phyloP scores from a whole-genome alignment of 495 filamentous ascomycete species.

The Penicillium ochrochloron region DNA sequence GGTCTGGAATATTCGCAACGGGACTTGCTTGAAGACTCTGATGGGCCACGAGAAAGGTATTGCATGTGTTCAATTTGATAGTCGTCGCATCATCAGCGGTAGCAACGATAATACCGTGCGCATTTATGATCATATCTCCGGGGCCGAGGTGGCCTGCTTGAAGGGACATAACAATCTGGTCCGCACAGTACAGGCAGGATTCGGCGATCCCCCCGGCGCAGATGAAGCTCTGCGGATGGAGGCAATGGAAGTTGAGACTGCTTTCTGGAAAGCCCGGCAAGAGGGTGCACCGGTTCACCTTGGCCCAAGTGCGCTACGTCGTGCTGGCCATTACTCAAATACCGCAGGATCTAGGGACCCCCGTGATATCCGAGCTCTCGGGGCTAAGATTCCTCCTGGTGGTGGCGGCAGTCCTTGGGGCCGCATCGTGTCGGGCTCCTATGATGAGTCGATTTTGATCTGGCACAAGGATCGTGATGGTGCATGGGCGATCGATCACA shows the following conservation, averaged over 20 bases:
- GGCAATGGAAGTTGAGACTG: slow-evolving; percentile 71
- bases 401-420: slow-evolving; percentile 85
- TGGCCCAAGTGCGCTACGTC: slow-evolving; percentile 47
- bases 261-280: slow-evolving; percentile 71
- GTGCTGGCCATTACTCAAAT: slow-evolving; percentile 61
- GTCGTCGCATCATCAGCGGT: slow-evolving; percentile 92
- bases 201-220: slow-evolving; percentile 83
- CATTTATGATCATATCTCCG: slow-evolving; percentile 84
- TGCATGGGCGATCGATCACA: slow-evolving; percentile 74
- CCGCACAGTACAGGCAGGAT: slow-evolving; percentile 90
- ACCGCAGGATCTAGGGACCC: slow-evolving; percentile 73
- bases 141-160: slow-evolving; percentile 86
- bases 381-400: slow-evolving; percentile 83
- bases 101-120: slow-evolving; percentile 95
- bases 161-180: slow-evolving; percentile 82
- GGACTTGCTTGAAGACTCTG: slow-evolving; percentile 73
- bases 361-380: slow-evolving; percentile 74
- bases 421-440: slow-evolving; percentile 91
- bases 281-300: slow-evolving; percentile 57
- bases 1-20: slow-evolving; percentile 87
- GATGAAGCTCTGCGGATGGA: slow-evolving; percentile 71
- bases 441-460: slow-evolving; percentile 92
- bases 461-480: slow-evolving; percentile 87
- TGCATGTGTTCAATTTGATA: slow-evolving; percentile 96
- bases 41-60: slow-evolving; percentile 93